phyloP scores from a whole-genome alignment of 2,329 filamentous ascomycete genomes.

The Geosmithia flava region DNA sequence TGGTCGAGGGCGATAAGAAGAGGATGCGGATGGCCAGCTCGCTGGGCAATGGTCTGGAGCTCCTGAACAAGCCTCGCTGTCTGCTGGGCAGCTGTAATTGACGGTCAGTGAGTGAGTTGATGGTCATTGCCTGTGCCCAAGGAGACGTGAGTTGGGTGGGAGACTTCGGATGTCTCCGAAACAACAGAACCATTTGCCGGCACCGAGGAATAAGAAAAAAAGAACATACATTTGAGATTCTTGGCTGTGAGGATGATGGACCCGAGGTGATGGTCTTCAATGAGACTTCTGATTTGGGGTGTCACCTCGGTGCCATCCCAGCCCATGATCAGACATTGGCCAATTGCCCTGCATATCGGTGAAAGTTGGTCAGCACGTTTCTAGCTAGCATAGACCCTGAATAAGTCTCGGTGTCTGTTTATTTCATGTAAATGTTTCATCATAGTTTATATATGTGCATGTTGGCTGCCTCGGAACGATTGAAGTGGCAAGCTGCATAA shows the following conservation, averaged over 20 bases:
- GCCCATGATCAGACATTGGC: constrained; percentile 71
- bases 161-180: neutral
- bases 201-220: constrained; percentile 2
- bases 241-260: constrained; percentile 77
- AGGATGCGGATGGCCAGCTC: constrained; percentile 81
- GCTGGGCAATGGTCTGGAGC: constrained; percentile 80
- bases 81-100: constrained; percentile 65
- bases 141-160: neutral
- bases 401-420: neutral
- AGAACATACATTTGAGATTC: constrained; percentile 61
- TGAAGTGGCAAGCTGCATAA: too few relatives aligned
- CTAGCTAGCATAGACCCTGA: neutral
- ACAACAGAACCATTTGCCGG: too few relatives aligned
- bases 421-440: neutral
- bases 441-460: neutral
- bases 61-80: constrained; percentile 81
- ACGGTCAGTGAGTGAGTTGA: neutral
- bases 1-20: constrained; percentile 88
- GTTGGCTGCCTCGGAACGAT: too few relatives aligned
- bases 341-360: constrained; percentile 43
- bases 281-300: constrained; percentile 68
- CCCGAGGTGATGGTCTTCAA: constrained; percentile 76
- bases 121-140: neutral
- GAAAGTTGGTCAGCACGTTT: neutral
- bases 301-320: constrained; percentile 79